Evolutionary conservation across 2,329 filamentous ascomycete genomes (phyloP).

Genomic region (Sordariomycetes sp.): DNA sequence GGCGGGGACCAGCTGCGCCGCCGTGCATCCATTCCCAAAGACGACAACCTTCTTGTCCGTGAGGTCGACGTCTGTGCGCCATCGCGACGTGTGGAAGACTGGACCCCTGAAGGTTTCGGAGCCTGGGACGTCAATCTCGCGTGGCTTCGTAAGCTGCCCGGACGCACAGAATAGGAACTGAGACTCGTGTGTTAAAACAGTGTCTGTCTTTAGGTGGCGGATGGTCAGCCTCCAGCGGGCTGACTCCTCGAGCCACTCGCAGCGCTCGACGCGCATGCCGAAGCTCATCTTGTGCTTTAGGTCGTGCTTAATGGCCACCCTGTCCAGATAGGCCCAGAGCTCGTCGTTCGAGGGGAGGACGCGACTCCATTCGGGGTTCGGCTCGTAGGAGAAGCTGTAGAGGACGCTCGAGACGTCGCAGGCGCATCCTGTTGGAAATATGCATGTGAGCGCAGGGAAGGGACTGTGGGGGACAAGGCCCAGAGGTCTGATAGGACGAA

Average conservation of each 20-base stretch:
- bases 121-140: conserved; percentile 32
- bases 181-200: conserved; percentile 21
- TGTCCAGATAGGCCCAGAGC: conserved; percentile 44
- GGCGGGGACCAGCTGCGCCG: conserved; percentile 38
- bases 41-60: conserved; percentile 10
- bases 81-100: conserved; percentile 30
- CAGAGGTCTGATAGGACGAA: too few species aligned
- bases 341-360: conserved; percentile 45
- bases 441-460: too few species aligned
- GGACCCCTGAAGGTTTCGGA: conserved; percentile 37
- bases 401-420: conserved; percentile 49
- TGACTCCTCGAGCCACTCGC: conserved; percentile 24
- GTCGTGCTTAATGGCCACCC: conserved; percentile 34
- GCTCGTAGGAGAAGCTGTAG: conserved; percentile 51
- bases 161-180: conserved; percentile 26
- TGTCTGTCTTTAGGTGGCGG: conserved; percentile 11
- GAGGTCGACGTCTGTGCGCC: conserved; percentile 24
- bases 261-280: conserved; percentile 22
- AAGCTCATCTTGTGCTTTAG: conserved; percentile 26
- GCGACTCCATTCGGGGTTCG: conserved; percentile 50
- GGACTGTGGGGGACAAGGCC: too few species aligned
- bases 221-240: conserved; percentile 22
- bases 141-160: conserved; percentile 21
- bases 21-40: conserved; percentile 40
- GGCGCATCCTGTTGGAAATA: conserved; percentile 20